Base-by-base conservation (phyloP, 2,329 filamentous ascomycete species). In the Clathrospora elynae region DNA sequence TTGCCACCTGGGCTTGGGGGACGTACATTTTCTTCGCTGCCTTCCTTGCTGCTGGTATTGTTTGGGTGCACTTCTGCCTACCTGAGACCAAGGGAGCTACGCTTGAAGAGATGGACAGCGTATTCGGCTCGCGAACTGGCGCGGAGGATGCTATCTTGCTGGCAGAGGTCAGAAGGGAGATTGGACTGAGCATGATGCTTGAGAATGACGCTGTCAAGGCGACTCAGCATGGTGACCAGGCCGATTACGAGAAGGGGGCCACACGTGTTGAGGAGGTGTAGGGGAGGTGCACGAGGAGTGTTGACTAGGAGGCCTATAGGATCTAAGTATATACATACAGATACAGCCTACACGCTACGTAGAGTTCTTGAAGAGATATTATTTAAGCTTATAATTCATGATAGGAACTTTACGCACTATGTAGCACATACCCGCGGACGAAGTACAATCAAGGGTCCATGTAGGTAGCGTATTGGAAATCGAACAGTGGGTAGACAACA, bases 21-120 rank as follows among this genome's bases (percentile, higher is more conserved):
- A 71, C 67, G 1, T 72, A 67, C 37, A 70, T 71, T 25, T 71
- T 72, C 59, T 72, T 72, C 45, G 64, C 62, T 13, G 57, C 55
- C 5, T 64, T 67, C 47, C 49, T 60, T 14, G 53, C 55, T 10
- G 41, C 34, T 8, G 57, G 51, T 12, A 51, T 62, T 20, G 51
- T 55, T 5, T 61, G 53, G 53, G 28, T 33, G 9, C 51, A 55
- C 29, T 64, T 65, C 42, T 53, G 42, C 16, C 47, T 65, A 5
- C 61, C 60, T 1, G 61, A 64, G 35, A 66, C 60, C 2, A 62
- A 61, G 37, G 60, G 62, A 13, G 56, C 51, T 4, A 61, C 57
- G 3, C 38, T 65, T 7, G 61, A 65, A 31, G 55, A 64, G 24
- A 66, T 64, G 61, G 60, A 64, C 38, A 52, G 55, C 13, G 57